These are phyloP conservation scores for Sphagnum fallax DNA, from an alignment of 228 moss, liverwort and hornwort genomes.

Conservation along the genomic window DNA sequence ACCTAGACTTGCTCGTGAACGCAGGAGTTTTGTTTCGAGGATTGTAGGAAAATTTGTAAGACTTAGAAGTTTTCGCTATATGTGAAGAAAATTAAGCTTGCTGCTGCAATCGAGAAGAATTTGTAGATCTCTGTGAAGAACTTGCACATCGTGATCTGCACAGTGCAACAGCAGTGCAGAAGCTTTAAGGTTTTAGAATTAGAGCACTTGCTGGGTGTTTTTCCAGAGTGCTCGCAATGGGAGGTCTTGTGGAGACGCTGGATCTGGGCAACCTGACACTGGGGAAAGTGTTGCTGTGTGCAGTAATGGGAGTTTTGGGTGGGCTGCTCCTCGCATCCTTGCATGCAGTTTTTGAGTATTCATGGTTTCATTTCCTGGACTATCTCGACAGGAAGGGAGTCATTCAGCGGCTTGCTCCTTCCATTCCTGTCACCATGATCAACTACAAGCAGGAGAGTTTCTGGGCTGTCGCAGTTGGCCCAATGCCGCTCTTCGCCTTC, in stretches of 20 bases:
- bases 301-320: slow-evolving; percentile 22
- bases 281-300: slow-evolving; percentile 6
- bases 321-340: slow-evolving; percentile 17
- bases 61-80: too few species aligned
- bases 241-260: not conserved
- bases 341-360: slow-evolving; percentile 31
- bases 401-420: slow-evolving; percentile 31
- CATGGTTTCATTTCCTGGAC: slow-evolving; percentile 28
- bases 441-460: slow-evolving; percentile 25
- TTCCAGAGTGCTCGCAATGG: too few species aligned
- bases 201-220: too few species aligned
- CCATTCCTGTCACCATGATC: slow-evolving; percentile 23
- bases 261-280: not conserved
- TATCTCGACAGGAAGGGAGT: slow-evolving; percentile 19
- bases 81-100: too few species aligned
- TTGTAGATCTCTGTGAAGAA: too few species aligned
- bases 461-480: slow-evolving; percentile 18
- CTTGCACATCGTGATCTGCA: too few species aligned
- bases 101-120: too few species aligned
- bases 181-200: too few species aligned
- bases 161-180: too few species aligned
- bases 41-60: too few species aligned
- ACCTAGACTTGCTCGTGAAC: too few species aligned
- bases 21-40: too few species aligned
- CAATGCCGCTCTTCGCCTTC: slow-evolving; percentile 18